Conservation (phyloP, 2,329 filamentous ascomycete species). For the Alternaria infectoria region DNA sequence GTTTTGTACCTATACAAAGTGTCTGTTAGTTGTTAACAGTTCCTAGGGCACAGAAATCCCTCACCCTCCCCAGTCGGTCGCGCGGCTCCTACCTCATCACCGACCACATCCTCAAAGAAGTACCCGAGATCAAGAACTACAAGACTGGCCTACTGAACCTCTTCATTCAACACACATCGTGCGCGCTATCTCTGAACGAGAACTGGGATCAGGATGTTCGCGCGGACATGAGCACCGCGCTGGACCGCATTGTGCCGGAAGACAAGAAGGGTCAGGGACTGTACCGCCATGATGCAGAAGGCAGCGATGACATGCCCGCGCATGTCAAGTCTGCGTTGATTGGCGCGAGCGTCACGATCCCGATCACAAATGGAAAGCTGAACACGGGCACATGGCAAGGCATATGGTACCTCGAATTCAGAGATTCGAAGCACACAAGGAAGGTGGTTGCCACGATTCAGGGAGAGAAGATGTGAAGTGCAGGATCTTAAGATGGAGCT, state of each 20-base stretch:
- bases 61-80: conserved; percentile 76
- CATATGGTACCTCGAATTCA: conserved; percentile 94
- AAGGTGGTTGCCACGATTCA: conserved; percentile 93
- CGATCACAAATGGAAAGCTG: conserved; percentile 84
- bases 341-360: conserved; percentile 87
- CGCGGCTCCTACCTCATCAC: conserved; percentile 92
- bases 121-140: conserved; percentile 83
- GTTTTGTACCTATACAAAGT: not conserved
- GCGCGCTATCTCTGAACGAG: conserved; percentile 90
- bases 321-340: conserved; percentile 93
- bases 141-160: conserved; percentile 77
- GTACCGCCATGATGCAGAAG: conserved; percentile 88
- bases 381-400: conserved; percentile 80
- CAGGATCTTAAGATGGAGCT: not conserved
- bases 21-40: not conserved
- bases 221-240: conserved; percentile 88
- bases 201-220: conserved; percentile 89
- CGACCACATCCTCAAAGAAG: conserved; percentile 69
- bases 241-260: conserved; percentile 88
- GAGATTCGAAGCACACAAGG: conserved; percentile 74
- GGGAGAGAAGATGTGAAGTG: conserved; percentile 68
- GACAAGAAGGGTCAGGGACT: conserved; percentile 64
- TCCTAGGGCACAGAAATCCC: conserved; percentile 73
- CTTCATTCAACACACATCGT: conserved; percentile 95
- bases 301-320: conserved; percentile 91